Evolutionary conservation across 768 basidiomycete genomes (phyloP).

Genomic region (Hysterangium stoloniferum): DNA sequence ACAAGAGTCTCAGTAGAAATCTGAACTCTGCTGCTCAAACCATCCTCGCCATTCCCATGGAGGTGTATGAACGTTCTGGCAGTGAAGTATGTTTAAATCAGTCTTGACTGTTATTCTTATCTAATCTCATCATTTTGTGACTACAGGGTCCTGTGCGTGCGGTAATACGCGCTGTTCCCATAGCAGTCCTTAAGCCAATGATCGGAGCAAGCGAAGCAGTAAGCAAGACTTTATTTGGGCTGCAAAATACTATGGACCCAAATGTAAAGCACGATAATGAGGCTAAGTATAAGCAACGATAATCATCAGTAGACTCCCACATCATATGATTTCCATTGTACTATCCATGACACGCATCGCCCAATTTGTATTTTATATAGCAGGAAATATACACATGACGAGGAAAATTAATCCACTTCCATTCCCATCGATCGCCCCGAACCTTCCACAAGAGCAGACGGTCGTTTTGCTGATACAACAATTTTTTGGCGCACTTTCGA

Average conservation of each 20-base stretch:
- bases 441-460: conserved; percentile 70
- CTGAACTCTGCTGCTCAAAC: conserved; percentile 94
- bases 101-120: conserved; percentile 6
- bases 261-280: conserved; percentile 73
- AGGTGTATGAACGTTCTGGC: conserved; percentile 91
- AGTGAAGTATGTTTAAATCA: conserved; percentile 56
- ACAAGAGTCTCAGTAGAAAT: conserved; percentile 79
- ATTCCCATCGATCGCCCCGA: conserved; percentile 88
- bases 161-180: conserved; percentile 94
- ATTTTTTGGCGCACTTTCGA: conserved; percentile 67
- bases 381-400: not conserved
- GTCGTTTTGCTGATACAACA: conserved; percentile 54
- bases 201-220: conserved; percentile 97
- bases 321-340: not conserved
- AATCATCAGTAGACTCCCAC: conserved; percentile 19
- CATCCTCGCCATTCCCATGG: conserved; percentile 97
- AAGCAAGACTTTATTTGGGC: conserved; percentile 87
- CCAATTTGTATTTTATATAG: conserved; percentile 2
- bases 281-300: conserved; percentile 89
- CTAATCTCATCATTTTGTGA: not conserved
- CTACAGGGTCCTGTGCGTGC: conserved; percentile 83
- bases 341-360: not conserved
- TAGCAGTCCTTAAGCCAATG: conserved; percentile 96
- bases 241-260: conserved; percentile 91
- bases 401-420: conserved; percentile 58